Evolutionary conservation across 306 rosid species (phyloP).

Genomic region (Cucurbita moschata): DNA sequence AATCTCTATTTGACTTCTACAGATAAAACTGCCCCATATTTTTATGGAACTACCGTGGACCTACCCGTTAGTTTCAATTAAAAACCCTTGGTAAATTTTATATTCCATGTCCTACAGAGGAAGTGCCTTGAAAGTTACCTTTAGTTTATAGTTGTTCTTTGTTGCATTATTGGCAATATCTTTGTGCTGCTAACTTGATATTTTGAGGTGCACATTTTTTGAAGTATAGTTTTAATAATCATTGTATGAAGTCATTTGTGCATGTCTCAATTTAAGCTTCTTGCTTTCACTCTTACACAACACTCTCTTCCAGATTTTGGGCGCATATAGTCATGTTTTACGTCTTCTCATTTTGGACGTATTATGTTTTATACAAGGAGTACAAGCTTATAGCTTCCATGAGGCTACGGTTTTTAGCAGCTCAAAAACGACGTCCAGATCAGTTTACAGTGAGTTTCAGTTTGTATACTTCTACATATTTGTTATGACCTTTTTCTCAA

Average conservation of each 20-base stretch:
- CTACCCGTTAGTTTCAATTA: neutral
- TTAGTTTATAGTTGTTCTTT: neutral
- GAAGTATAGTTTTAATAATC: neutral
- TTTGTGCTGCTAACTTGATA: neutral
- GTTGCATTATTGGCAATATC: neutral
- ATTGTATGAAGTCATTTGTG: neutral
- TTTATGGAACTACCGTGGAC: neutral
- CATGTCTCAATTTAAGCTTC: neutral
- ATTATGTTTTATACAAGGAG: conserved; percentile 55
- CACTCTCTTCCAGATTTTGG: conserved; percentile 51
- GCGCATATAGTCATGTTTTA: conserved; percentile 69
- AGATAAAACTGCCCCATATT: neutral
- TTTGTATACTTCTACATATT: neutral
- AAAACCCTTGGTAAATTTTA: neutral
- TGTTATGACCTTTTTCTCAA: neutral
- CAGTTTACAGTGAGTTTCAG: conserved; percentile 47
- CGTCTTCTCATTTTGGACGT: conserved; percentile 69
- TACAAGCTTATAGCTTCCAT: conserved; percentile 43
- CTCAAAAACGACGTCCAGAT: conserved; percentile 68
- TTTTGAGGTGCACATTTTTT: neutral
- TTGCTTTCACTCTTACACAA: conserved; percentile 1
- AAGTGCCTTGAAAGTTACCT: neutral
- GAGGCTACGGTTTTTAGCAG: conserved; percentile 69
- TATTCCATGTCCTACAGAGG: neutral
- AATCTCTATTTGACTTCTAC: neutral